Evolutionary conservation across 495 filamentous ascomycete species (phyloP), one percentile per base, ranked within the genome.

Genomic region (Elasticomyces elasticus): DNA sequence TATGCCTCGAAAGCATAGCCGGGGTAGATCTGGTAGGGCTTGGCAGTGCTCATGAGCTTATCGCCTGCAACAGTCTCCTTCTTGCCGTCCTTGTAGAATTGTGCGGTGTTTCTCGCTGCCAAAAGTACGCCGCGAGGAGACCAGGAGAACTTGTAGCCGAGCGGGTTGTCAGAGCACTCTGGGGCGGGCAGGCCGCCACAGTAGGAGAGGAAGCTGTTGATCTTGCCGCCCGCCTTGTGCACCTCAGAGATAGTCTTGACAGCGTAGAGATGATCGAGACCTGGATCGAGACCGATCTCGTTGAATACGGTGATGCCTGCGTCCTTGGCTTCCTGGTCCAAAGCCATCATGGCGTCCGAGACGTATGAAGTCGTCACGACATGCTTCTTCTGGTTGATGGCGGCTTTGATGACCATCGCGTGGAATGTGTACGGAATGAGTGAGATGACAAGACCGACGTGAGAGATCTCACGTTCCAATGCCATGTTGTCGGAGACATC

Each of bases 291-390:
- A 52, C 91, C 90, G 66, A 96, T 94, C 79, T 98, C 92, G 66
- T 98, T 96, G 85, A 98, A 86, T 54, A 98, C 89, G 0, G 89
- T 94, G 62, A 98, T 97, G 45, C 89, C 91, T 9, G 94, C 94
- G 42, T 84, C 83, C 76, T 95, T 95, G 66, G 78, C 81, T 58
- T 82, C 76, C 52, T 78, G 73, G 54, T 96, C 88, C 26, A 98
- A 76, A 73, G 87, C 92, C 69, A 81, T 63, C 90, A 98, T 96
- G 25, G 87, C 88, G 0, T 89, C 89, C 1, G 86, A 92, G 44
- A 94, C 84, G 63, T 97, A 96, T 53, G 80, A 86, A n/a, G 92
- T 97, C 37, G 92, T 96, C 48, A 97, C 92, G 49, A 97, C 90
- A 75, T 97, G 73, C 72, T 85, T 94, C 84, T 95, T 96, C 54